Evolutionary conservation across 1,139 yeast genomes (phyloP).

Genomic region (Scheffersomyces lignicola): DNA sequence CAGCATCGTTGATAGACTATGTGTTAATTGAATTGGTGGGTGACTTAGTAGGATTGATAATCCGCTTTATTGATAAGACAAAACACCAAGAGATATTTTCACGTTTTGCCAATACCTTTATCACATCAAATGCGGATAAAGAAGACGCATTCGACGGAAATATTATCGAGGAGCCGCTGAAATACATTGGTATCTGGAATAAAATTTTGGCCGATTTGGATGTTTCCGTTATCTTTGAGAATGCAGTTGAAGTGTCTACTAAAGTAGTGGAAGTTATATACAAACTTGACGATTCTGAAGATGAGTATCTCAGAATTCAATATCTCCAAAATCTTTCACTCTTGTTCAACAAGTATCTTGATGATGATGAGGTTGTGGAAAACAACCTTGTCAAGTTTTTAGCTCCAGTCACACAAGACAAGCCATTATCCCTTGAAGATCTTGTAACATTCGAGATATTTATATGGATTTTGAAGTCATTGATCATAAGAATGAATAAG

Average conservation of each 20-base stretch:
- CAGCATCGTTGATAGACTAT: conserved; percentile 13
- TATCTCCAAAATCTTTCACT: conserved; percentile 62
- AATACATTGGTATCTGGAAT: conserved; percentile 47
- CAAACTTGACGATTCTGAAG: conserved; percentile 6
- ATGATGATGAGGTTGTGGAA: conserved; percentile 1
- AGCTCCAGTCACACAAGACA: neutral
- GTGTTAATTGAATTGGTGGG: conserved; percentile 33
- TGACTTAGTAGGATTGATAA: conserved; percentile 35
- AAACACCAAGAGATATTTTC: conserved; percentile 42
- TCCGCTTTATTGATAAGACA: conserved; percentile 34
- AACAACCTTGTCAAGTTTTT: conserved; percentile 4
- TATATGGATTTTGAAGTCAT: conserved; percentile 74
- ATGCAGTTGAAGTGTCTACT: conserved; percentile 14
- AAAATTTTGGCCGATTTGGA: conserved; percentile 56
- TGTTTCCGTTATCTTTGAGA: conserved; percentile 18
- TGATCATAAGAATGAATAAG: conserved; percentile 58
- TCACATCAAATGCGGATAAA: conserved; percentile 6
- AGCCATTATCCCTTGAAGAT: conserved; percentile 3
- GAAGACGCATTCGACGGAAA: conserved; percentile 15
- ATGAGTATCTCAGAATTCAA: conserved; percentile 45
- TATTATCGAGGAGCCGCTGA: conserved; percentile 33
- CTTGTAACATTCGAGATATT: conserved; percentile 45
- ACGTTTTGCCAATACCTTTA: conserved; percentile 20
- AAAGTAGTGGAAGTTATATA: conserved; percentile 19
- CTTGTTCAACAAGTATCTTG: conserved; percentile 49